Base-by-base conservation (phyloP, 192 early-diverging fungal species). In the Chytriomyces sp. region DNA sequence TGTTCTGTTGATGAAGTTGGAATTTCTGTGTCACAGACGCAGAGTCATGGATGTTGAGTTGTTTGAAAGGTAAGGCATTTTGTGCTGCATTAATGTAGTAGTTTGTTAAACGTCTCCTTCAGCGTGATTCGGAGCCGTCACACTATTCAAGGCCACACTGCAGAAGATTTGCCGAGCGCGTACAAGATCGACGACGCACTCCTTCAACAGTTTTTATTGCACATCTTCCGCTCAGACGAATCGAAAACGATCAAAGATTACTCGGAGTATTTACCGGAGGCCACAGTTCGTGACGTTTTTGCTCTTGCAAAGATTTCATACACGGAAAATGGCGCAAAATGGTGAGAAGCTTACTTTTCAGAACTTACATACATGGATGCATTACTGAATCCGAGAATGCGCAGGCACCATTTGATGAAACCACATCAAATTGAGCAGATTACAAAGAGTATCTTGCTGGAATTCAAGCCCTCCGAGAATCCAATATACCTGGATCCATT, bases 161-260 rank as follows among this genome's bases (percentile, higher is more conserved):
- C 18, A 45, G 18, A 9, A 11, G 47, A 50, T 57, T 16, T 18
- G 11, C 49, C 47, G 7, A 50, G 5, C 1, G 50, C n/a, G 7
- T 23, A 53, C 16, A 48, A 11, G 7, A 23, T 10, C 9, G 11
- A 28, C 68, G 7, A 8, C 3, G 28, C 50, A 13, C 23, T 11
- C 23, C 16, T n/a, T 49, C 23, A 13, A 53, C 49, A 53, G 45
- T 53, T 53, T 50, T 28, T 69, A 8, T 23, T 24, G 23, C 68
- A 69, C 50, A 69, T 69, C 26, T 69, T 69, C 68, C 16, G 53
- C n/a, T 44, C 68, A n/a, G 23, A 69, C 10, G 18, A n/a, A 7
- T 10, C 47, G 4, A 57, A 69, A 69, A 53, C 68, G 10, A 69
- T 49, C 9, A 50, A 69, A 23, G 16, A 23, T 8, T 69, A 69